These are phyloP conservation scores for Fusarium piperis DNA, from an alignment of 2,329 filamentous ascomycete genomes.

Conservation along the genomic window DNA sequence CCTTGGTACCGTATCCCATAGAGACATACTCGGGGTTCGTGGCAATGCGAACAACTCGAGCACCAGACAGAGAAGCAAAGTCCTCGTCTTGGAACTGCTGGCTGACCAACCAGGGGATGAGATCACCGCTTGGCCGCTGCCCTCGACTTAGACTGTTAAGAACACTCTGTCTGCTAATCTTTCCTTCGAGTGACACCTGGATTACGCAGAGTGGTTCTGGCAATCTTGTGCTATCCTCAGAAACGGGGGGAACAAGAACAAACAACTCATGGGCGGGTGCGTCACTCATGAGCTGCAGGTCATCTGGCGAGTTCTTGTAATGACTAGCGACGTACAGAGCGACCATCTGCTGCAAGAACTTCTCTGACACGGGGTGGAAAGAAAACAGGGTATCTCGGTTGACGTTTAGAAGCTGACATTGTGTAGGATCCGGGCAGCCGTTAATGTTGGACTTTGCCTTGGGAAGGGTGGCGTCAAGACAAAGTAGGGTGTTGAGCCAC, in stretches of 20 bases:
- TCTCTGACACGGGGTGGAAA: constrained; percentile 96
- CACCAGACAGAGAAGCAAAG: constrained; percentile 92
- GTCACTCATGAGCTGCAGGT: constrained; percentile 98
- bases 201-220: constrained; percentile 96
- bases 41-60: constrained; percentile 91
- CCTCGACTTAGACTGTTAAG: constrained; percentile 89
- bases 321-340: constrained; percentile 96
- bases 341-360: constrained; percentile 98
- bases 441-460: constrained; percentile 76
- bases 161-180: constrained; percentile 93
- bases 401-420: constrained; percentile 92
- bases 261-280: constrained; percentile 96
- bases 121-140: constrained; percentile 86
- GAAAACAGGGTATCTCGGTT: constrained; percentile 98
- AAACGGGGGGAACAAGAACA: constrained; percentile 87
- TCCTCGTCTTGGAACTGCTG: constrained; percentile 99
- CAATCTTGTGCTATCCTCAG: constrained; percentile 78
- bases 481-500: constrained; percentile 95
- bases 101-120: constrained; percentile 97
- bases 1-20: constrained; percentile 94
- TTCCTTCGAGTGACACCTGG: constrained; percentile 92
- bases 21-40: constrained; percentile 92
- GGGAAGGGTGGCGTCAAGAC: constrained; percentile 90
- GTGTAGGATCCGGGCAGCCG: constrained; percentile 88
- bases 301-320: constrained; percentile 98